A percentile compares a stretch with the other conserved stretches of the same genome.
Conservation (phyloP, 495 filamentous ascomycete species). For the Penicillium paxilli region DNA sequence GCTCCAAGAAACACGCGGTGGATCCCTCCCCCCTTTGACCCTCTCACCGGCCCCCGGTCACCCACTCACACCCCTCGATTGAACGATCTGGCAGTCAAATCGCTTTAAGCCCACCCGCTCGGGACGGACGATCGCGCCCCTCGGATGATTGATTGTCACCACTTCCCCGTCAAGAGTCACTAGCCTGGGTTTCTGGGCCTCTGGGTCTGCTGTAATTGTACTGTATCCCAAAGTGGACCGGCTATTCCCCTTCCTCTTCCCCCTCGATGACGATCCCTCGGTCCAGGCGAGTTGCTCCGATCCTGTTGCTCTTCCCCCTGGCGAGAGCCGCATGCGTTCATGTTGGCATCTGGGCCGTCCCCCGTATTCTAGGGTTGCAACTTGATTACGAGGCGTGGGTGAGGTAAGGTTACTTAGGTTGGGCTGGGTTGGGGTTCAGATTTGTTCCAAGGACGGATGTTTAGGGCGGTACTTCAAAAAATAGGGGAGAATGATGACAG, state of each 20-base stretch:
- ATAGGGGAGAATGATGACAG: no score
- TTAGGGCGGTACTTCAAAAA: no score
- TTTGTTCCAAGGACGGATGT: no score
- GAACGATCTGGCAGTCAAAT: neutral
- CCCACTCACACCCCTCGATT: neutral
- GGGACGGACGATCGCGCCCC: neutral
- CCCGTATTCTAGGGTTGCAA: neutral
- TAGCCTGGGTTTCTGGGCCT: no score
- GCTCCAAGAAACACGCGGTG: neutral
- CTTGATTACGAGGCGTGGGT: neutral
- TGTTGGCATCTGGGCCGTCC: constrained; percentile 1
- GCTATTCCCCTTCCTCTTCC: neutral
- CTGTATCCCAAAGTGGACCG: no score
- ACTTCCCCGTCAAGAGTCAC: no score
- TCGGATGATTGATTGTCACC: neutral
- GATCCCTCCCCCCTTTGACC: neutral
- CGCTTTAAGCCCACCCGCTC: neutral
- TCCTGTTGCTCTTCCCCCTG: neutral
- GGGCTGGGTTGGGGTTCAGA: neutral
- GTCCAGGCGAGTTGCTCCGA: neutral
- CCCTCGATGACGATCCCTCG: neutral
- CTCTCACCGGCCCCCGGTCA: neutral
- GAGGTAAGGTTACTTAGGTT: neutral
- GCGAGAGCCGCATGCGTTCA: constrained; percentile 1
- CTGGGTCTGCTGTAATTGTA: no score